A percentile compares a stretch with the other conserved stretches of the same genome.
phyloP scores from a whole-genome alignment of 306 rosid species.

The Alnus glutinosa region DNA sequence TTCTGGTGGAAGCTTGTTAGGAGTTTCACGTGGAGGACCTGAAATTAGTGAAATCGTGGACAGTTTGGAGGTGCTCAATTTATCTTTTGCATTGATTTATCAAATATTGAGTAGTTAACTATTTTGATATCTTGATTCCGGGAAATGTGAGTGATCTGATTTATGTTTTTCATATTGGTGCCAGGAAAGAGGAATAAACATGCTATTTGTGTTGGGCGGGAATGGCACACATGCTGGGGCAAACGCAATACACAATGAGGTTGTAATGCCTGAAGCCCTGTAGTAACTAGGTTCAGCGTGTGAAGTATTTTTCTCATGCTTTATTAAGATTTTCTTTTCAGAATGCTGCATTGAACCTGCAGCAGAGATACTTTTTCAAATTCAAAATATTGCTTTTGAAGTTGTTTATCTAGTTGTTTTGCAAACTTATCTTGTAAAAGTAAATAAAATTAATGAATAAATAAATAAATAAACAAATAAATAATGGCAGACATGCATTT shows the following conservation, averaged over 20 bases:
- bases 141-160: constrained; percentile 17
- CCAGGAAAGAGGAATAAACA: constrained; percentile 91
- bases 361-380: not conserved
- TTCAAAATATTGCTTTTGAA: constrained; percentile 9
- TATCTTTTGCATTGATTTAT: constrained; percentile 18
- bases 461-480: not conserved
- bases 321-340: not conserved
- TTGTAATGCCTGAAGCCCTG: constrained; percentile 33
- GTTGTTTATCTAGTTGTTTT: constrained; percentile 6
- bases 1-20: constrained; percentile 98
- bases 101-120: constrained; percentile 9
- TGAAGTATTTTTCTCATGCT: constrained; percentile 12
- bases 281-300: constrained; percentile 13
- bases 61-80: constrained; percentile 63
- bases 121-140: constrained; percentile 21
- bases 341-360: not conserved
- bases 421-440: not conserved
- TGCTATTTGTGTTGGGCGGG: constrained; percentile 98
- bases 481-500: not conserved
- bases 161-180: constrained; percentile 27
- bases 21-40: constrained; percentile 98
- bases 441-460: not conserved
- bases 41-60: constrained; percentile 72
- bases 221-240: constrained; percentile 99
- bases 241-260: constrained; percentile 91